These are phyloP conservation scores for Chlamydomonas applanata DNA, from an alignment of 139 green algal genomes.

Conservation along the genomic window DNA sequence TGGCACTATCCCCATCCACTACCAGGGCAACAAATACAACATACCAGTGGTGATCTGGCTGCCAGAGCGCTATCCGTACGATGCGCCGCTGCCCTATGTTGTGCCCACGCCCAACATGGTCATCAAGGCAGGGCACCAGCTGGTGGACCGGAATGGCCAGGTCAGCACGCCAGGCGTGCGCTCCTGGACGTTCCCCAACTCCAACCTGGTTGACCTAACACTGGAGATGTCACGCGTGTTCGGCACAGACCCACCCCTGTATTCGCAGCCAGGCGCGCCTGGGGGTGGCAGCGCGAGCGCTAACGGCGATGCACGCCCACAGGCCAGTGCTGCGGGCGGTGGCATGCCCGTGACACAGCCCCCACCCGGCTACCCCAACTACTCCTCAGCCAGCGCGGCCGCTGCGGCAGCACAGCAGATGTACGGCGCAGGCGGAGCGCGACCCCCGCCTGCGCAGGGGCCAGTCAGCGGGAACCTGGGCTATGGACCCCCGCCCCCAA, in stretches of 20 bases:
- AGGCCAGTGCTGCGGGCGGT: neutral
- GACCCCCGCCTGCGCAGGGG: neutral
- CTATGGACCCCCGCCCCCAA: neutral
- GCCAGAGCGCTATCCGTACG: slow-evolving; percentile 71
- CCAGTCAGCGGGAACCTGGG: neutral
- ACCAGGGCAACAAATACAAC: slow-evolving; percentile 88
- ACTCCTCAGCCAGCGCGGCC: neutral
- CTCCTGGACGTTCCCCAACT: slow-evolving; percentile 23
- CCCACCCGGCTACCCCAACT: neutral
- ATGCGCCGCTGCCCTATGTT: slow-evolving; percentile 76
- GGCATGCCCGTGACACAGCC: neutral
- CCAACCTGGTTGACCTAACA: slow-evolving; percentile 33
- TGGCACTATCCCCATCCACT: slow-evolving; percentile 87
- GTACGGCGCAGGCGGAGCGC: neutral
- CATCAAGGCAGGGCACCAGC: slow-evolving; percentile 76
- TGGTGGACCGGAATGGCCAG: slow-evolving; percentile 73
- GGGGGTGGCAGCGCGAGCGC: too few species aligned
- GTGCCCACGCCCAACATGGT: slow-evolving; percentile 87
- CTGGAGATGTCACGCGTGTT: slow-evolving; percentile 75
- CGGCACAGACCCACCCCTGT: slow-evolving; percentile 82
- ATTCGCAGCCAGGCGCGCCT: slow-evolving; percentile 50
- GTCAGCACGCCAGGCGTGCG: slow-evolving; percentile 21
- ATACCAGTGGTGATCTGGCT: slow-evolving; percentile 89
- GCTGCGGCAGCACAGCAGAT: neutral
- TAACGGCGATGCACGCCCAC: too few species aligned